Conservation (phyloP, 345 rosid species). For the Salix dunnii region DNA sequence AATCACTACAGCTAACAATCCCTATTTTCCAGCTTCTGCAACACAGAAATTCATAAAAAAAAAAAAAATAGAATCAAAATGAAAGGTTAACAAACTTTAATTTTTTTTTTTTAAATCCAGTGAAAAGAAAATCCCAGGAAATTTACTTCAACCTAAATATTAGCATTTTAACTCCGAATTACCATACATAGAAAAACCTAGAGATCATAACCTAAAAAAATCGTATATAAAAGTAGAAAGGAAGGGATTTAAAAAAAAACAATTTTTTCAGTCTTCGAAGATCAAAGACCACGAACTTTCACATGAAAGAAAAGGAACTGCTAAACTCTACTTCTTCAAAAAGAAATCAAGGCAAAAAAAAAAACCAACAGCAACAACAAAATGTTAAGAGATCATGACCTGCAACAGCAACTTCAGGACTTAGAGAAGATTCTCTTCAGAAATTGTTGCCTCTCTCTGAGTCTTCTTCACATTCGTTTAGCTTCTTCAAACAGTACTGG, state of each 20-base stretch:
- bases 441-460: conserved; percentile 13
- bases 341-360: not conserved
- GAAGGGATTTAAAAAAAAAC: not conserved
- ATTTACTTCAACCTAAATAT: not conserved
- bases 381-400: conserved; percentile 41
- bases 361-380: not conserved
- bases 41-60: conserved; percentile 5
- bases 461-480: conserved; percentile 33
- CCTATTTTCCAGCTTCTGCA: conserved; percentile 27
- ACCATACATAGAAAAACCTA: too few relatives aligned
- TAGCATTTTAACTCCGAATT: not conserved
- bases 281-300: conserved; percentile 6
- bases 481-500: conserved; percentile 22
- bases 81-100: not conserved
- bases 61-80: not conserved
- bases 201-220: not conserved
- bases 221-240: not conserved
- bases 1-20: conserved; percentile 1
- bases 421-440: conserved; percentile 17
- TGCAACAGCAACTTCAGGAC: conserved; percentile 23
- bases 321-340: not conserved
- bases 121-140: not conserved
- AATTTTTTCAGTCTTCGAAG: conserved; percentile 1
- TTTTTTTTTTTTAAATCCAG: not conserved
- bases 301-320: not conserved